Evolutionary conservation across 148 eudicot species (phyloP).

Genomic region (Persicaria maculosa): DNA sequence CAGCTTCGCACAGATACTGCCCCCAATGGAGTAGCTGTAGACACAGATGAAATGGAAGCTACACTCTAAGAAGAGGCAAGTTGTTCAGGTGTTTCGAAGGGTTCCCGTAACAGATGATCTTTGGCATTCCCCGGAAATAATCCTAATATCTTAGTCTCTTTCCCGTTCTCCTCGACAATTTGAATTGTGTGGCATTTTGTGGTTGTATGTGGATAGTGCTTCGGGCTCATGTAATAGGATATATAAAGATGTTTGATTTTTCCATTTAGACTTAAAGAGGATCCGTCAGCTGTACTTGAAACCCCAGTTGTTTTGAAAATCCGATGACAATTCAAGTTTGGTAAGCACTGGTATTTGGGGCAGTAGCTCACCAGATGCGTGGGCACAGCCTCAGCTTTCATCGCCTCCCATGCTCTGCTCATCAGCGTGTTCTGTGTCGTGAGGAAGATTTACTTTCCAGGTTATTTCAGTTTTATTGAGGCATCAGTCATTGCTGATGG

Average conservation of each 20-base stretch:
- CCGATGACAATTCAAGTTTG: neutral
- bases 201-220: conserved; percentile 8
- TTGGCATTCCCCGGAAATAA: conserved; percentile 6
- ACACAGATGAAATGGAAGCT: conserved; percentile 50
- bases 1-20: conserved; percentile 52
- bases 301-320: neutral
- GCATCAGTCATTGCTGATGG: neutral
- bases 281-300: conserved; percentile 7
- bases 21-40: conserved; percentile 42
- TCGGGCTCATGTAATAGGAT: conserved; percentile 3
- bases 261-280: neutral
- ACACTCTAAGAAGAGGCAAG: conserved; percentile 19
- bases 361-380: neutral
- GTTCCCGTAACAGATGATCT: neutral
- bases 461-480: neutral
- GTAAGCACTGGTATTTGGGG: neutral
- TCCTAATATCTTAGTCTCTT: neutral
- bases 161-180: conserved; percentile 4
- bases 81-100: neutral
- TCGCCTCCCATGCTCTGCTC: no score
- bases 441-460: no score
- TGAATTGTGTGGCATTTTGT: conserved; percentile 3
- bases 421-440: no score
- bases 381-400: neutral
- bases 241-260: conserved; percentile 5